phyloP scores from a whole-genome alignment of 2,329 filamentous ascomycete genomes.

The Pyrenochaeta sp. region DNA sequence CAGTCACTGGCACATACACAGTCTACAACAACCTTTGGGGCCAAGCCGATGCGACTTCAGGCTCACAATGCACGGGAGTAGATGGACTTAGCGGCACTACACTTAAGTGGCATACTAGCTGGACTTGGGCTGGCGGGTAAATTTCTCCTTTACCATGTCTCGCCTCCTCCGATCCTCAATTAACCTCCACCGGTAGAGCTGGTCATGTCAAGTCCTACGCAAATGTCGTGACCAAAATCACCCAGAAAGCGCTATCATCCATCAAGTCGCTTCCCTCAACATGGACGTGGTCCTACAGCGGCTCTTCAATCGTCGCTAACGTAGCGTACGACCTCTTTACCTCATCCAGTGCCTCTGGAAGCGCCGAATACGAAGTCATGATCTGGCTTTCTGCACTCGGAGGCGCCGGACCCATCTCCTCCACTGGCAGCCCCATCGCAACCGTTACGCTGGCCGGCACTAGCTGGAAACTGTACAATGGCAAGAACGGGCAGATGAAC shows the following conservation, averaged over 20 bases:
- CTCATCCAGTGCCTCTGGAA: conserved; percentile 55
- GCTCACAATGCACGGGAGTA: conserved; percentile 57
- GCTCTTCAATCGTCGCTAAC: conserved; percentile 61
- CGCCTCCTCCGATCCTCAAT: background rate
- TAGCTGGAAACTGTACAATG: conserved; percentile 67
- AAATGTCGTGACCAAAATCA: conserved; percentile 52
- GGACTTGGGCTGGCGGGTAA: conserved; percentile 55
- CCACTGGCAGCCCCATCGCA: conserved; percentile 62
- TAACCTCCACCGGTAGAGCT: conserved; percentile 21
- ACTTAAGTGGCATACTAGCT: conserved; percentile 56
- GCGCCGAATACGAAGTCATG: conserved; percentile 70
- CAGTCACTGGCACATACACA: conserved; percentile 40
- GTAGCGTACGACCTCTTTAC: conserved; percentile 72
- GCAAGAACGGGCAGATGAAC: conserved; percentile 66
- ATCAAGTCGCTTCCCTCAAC: conserved; percentile 55
- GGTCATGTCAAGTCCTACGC: conserved; percentile 55
- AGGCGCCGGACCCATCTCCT: conserved; percentile 67
- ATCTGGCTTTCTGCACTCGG: conserved; percentile 69
- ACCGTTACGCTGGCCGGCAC: conserved; percentile 63
- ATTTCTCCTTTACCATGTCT: conserved; percentile 1
- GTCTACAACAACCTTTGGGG: conserved; percentile 58
- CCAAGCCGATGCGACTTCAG: conserved; percentile 49
- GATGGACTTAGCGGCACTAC: conserved; percentile 48
- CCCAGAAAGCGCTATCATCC: conserved; percentile 41
- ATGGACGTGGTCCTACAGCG: conserved; percentile 61